Conservation (phyloP, 2,329 filamentous ascomycete genomes). For the Lachnellula cervina region DNA sequence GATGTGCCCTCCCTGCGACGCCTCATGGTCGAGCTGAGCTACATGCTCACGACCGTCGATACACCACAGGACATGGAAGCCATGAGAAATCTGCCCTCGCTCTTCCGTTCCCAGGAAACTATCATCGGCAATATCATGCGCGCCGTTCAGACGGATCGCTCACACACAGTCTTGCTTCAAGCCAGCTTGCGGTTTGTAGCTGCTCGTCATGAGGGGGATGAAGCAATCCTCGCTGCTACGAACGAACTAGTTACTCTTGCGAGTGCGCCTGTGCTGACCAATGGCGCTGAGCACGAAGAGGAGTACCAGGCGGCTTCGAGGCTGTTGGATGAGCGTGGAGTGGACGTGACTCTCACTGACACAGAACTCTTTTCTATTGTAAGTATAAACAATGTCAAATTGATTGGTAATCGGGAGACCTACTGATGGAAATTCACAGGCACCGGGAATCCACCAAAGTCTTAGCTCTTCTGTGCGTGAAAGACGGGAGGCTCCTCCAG, state of each 20-base stretch:
- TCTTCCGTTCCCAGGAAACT: background rate
- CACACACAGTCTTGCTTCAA: background rate
- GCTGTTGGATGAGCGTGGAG: background rate
- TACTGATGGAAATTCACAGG: too few species aligned
- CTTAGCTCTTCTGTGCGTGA: too few species aligned
- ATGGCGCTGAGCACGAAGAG: background rate
- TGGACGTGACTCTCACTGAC: background rate
- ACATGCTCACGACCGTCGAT: background rate
- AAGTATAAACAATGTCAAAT: background rate
- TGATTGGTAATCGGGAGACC: background rate
- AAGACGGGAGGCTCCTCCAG: too few species aligned
- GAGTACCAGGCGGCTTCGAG: background rate
- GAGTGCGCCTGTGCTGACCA: background rate
- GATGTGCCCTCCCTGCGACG: background rate
- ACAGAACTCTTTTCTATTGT: background rate
- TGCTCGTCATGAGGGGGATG: background rate
- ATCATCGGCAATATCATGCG: background rate
- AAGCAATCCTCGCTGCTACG: background rate
- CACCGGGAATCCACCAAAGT: too few species aligned
- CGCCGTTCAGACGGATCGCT: background rate
- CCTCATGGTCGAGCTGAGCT: background rate
- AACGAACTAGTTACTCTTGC: background rate
- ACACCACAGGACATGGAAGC: background rate
- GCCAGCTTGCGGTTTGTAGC: background rate
- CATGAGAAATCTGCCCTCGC: background rate